Base-by-base conservation (phyloP, 2,329 filamentous ascomycete genomes). In the Fusarium nygamai region DNA sequence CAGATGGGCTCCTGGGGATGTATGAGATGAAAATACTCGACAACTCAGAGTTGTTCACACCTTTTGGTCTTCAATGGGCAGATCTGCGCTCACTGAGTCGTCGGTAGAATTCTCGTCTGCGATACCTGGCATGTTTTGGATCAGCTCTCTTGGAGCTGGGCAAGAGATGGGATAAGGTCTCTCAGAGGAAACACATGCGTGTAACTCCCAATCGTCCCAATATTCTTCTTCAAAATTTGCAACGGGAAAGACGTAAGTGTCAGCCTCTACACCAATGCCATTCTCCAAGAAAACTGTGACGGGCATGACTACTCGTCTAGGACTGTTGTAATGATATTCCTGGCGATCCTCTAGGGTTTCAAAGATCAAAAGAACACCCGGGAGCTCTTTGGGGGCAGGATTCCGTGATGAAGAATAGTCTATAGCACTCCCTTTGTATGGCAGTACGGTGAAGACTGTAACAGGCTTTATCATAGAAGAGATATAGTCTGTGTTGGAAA, bases 81-180 rank as follows among this genome's bases (percentile, higher is more conserved):
- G 9, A 14, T 36, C n/a, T 33, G 20, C 10, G 19, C 16, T 24
- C 20, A 29, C 19, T 17, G n/a, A 3, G 6, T n/a, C 19, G 5
- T 16, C 9, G 6, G 19, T 17, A 4, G 10, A 14, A 19, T 36
- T 7, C 11, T 36, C n/a, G 7, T 34, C 11, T 10, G 16, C 3
- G 5, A 14, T 22, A 6, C 4, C 6, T 24, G 29, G 11, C 7
- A 39, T n/a, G 3, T 39, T 22, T 22, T 5, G 1, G 9, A 4
- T 0, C 8, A 1, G 31, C 14, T 36, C 31, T n/a, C 8, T 6
- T 34, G 19, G n/a, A 6, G n/a, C 19, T 48, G 14, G 14, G n/a
- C 3, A 36, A n/a, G 19, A 59, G 4, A 48, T 34, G 3, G 31
- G 6, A 19, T 24, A 36, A 11, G 41, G 19, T 48, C 41, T 59